Conservation (phyloP, 2,329 filamentous ascomycete genomes). For the Fusarium sp. region DNA sequence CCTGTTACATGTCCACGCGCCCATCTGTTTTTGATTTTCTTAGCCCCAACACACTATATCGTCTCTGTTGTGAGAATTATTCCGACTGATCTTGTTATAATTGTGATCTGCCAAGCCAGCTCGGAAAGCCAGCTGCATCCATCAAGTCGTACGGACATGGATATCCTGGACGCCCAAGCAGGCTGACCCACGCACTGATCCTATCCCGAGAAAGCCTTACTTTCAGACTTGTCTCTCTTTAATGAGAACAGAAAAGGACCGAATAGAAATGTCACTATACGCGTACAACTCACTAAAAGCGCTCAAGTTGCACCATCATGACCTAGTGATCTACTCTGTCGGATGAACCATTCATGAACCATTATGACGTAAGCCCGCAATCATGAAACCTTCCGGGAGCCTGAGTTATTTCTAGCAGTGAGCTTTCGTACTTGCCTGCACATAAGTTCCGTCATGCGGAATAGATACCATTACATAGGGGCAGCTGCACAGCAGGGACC, state of each 20-base stretch:
- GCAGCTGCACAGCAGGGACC: too few species aligned
- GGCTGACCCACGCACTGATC: conserved; percentile 47
- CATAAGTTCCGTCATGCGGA: not conserved
- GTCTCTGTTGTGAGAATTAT: not conserved
- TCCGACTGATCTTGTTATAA: not conserved
- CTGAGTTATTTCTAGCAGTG: too few species aligned
- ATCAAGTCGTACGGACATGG: conserved; percentile 53
- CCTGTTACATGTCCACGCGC: conserved; percentile 1
- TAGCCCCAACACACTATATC: not conserved
- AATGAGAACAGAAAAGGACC: not conserved
- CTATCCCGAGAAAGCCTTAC: conserved; percentile 47
- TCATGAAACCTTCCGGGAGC: not conserved
- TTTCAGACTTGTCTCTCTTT: too few species aligned
- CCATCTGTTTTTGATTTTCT: conserved; percentile 31
- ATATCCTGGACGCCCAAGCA: conserved; percentile 56
- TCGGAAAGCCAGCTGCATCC: conserved; percentile 49
- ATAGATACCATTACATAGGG: not conserved
- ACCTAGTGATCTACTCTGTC: too few species aligned
- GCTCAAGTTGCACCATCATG: not conserved
- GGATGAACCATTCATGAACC: too few species aligned
- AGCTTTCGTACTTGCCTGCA: too few species aligned
- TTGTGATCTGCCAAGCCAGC: not conserved
- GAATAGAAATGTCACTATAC: conserved; percentile 1
- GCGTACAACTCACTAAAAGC: not conserved
- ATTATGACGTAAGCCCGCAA: conserved; percentile 16